Percentiles rank a stretch among this genome's conserved stretches.
phyloP scores from a whole-genome alignment of 2,329 filamentous ascomycete species.

The Coniosporium tulheliwenetii region DNA sequence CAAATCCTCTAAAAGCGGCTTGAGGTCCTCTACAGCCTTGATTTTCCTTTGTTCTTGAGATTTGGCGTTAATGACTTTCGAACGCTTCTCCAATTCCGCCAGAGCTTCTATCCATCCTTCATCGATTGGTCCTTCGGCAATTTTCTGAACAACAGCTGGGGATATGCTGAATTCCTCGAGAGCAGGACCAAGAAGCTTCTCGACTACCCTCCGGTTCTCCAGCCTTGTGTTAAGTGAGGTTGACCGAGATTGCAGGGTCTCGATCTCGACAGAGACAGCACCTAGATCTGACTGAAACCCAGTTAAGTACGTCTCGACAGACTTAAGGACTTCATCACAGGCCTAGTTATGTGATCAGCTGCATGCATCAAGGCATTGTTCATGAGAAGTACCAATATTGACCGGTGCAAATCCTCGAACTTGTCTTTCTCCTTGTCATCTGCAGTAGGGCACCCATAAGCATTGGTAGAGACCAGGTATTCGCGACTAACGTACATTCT shows the following conservation, averaged over 20 bases:
- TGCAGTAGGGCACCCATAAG: constrained; percentile 16
- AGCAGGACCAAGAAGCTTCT: constrained; percentile 71
- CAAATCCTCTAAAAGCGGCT: constrained; percentile 70
- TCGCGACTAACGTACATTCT: constrained; percentile 45
- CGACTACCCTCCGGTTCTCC: constrained; percentile 78
- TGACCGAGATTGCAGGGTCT: constrained; percentile 78
- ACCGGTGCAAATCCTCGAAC: constrained; percentile 80
- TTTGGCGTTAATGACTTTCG: constrained; percentile 54
- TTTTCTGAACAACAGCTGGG: constrained; percentile 67
- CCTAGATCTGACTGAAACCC: constrained; percentile 90
- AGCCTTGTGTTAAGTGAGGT: constrained; percentile 68
- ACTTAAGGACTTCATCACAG: constrained; percentile 85
- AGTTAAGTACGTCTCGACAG: constrained; percentile 81
- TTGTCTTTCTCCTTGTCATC: constrained; percentile 70
- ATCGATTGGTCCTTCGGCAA: constrained; percentile 78
- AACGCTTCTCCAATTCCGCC: constrained; percentile 68
- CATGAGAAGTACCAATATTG: constrained; percentile 41
- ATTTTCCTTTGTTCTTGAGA: constrained; percentile 43
- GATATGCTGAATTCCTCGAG: constrained; percentile 87
- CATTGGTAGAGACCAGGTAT: constrained; percentile 5
- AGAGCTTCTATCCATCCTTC: constrained; percentile 75
- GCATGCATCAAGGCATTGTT: no score
- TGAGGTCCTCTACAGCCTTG: constrained; percentile 70
- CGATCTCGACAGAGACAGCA: constrained; percentile 85
- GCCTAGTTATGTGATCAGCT: constrained; percentile 27